Evolutionary conservation across 2,329 filamentous ascomycete species (phyloP), one percentile per base, ranked within the genome.

Genomic region (Xylariaceae sp.): DNA sequence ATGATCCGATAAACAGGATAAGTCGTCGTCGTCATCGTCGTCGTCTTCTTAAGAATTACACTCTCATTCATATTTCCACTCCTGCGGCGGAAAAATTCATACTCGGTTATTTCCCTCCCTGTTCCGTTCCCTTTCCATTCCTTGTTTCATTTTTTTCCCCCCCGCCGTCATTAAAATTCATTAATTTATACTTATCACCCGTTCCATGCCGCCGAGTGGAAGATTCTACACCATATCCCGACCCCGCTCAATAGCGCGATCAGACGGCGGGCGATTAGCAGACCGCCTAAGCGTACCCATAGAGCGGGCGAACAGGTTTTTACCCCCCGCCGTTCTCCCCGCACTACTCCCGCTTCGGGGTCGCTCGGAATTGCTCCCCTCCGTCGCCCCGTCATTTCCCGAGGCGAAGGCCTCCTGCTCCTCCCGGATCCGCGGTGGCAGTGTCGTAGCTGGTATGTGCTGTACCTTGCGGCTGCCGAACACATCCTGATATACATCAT

Each of bases 401-500:
- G 65, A 19, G 26, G 57, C 53, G 1, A 52, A 37, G 6, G 62
- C 47, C 6, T 19, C 19, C 19, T 50, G 47, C 57, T 70, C 63
- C 47, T 68, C 65, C 31, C 55, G 55, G 51, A 68, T 69, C 6
- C 56, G 58, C 1, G 65, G 66, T 1, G 64, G 67, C 12, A 61
- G 52, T 6, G 60, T 64, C 31, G 39, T 54, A 0, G 60, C 40
- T n/a, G 54, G 50, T 27, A 56, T 53, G 35, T 58, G 42, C 26
- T 60, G 57, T 0, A 51, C 67, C 35, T 70, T 71, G 31, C 76
- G 74, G 44, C 67, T 70, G 31, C 73, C 71, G 47, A 76, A 79
- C 0, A 79, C 73, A 50, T 78, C 73, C 53, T 74, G 70, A 67
- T 75, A 75, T 60, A 79, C 69, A 39, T 69, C 68, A n/a, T 58